Conservation (phyloP, 2,329 filamentous ascomycete species). For the Cladophialophora chaetospira region DNA sequence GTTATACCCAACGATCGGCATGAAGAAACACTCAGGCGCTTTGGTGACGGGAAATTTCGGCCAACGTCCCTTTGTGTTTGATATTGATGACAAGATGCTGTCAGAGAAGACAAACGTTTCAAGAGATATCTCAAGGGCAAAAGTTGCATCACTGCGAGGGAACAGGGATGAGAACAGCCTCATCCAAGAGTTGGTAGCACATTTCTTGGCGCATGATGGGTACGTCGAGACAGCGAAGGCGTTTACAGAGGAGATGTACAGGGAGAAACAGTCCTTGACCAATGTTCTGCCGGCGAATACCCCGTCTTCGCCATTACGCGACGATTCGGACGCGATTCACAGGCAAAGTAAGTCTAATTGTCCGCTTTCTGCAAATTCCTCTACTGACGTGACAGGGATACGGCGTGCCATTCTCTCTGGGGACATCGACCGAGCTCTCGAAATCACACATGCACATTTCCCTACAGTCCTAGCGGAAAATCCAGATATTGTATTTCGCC, state of each 20-base stretch:
- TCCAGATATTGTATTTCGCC: conserved; percentile 80
- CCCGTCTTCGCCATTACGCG: conserved; percentile 56
- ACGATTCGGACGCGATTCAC: conserved; percentile 84
- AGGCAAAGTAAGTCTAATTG: conserved; percentile 69
- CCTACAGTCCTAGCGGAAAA: conserved; percentile 77
- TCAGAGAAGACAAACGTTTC: conserved; percentile 63
- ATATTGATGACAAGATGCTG: conserved; percentile 80
- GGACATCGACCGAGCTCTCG: conserved; percentile 87
- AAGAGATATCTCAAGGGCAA: conserved; percentile 61
- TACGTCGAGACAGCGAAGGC: conserved; percentile 90
- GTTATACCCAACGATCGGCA: conserved; percentile 61
- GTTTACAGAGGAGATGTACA: conserved; percentile 78
- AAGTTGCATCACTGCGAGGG: conserved; percentile 63
- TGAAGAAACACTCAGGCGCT: conserved; percentile 63
- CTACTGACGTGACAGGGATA: conserved; percentile 62
- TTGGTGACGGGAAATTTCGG: conserved; percentile 65
- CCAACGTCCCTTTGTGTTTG: conserved; percentile 77
- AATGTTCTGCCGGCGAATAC: conserved; percentile 58
- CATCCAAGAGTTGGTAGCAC: conserved; percentile 78
- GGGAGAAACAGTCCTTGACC: conserved; percentile 70
- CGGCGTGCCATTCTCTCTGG: conserved; percentile 84
- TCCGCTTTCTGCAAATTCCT: not conserved
- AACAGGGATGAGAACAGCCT: conserved; percentile 67
- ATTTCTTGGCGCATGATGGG: conserved; percentile 92
- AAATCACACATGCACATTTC: conserved; percentile 76